A percentile compares a stretch with the other conserved stretches of the same genome.
Evolutionary conservation across 805 yeast genomes (phyloP).

Genomic region (Wickerhamomyces queroliae): DNA sequence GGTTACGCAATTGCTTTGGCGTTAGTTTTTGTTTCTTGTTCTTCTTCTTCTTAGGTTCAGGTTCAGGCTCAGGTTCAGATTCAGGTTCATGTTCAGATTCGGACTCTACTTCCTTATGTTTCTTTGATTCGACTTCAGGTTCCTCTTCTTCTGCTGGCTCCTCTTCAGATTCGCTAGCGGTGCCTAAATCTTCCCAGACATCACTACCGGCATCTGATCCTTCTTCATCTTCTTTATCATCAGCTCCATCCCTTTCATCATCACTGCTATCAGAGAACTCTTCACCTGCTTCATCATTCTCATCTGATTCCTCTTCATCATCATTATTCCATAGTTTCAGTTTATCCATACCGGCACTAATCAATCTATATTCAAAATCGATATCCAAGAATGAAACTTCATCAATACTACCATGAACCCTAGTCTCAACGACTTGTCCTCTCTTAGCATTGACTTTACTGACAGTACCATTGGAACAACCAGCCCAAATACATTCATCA

Average conservation of each 20-base stretch:
- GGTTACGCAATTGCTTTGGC: slow-evolving; percentile 40
- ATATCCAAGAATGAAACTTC: slow-evolving; percentile 75
- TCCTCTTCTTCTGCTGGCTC: slow-evolving; percentile 10
- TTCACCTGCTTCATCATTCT: slow-evolving; percentile 5
- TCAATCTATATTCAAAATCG: slow-evolving; percentile 73
- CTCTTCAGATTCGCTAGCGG: slow-evolving; percentile 14
- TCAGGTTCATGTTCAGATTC: slow-evolving; percentile 9
- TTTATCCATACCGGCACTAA: slow-evolving; percentile 79
- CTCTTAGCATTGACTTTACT: slow-evolving; percentile 59
- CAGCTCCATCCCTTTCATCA: slow-evolving; percentile 20
- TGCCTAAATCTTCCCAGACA: slow-evolving; percentile 18
- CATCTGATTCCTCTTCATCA: slow-evolving; percentile 25
- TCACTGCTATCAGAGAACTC: slow-evolving; percentile 7
- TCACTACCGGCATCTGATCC: slow-evolving; percentile 9
- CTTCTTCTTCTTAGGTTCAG: slow-evolving; percentile 13
- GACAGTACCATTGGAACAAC: slow-evolving; percentile 71
- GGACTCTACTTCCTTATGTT: background rate
- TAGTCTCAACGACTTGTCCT: slow-evolving; percentile 58
- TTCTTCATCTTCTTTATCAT: slow-evolving; percentile 6
- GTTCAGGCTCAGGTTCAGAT: slow-evolving; percentile 13
- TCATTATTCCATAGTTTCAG: slow-evolving; percentile 67
- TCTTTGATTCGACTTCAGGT: slow-evolving; percentile 2
- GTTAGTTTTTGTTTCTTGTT: slow-evolving; percentile 27
- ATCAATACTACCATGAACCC: slow-evolving; percentile 64
- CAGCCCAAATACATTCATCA: slow-evolving; percentile 63